phyloP scores from a whole-genome alignment of 352 stramenopile species.

The Phytophthora tubulina region DNA sequence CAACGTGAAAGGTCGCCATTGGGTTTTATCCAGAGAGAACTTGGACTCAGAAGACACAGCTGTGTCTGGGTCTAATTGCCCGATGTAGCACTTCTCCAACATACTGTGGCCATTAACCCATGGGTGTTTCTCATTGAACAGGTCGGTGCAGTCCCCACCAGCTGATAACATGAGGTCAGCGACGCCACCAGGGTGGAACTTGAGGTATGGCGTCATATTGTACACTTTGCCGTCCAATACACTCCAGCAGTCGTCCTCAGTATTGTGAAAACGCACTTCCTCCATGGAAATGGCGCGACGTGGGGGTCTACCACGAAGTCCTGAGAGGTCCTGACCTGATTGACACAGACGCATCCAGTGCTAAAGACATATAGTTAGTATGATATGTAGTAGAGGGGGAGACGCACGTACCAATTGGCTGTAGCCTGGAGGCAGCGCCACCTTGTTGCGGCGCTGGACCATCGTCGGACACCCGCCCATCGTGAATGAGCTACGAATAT shows the following conservation, averaged over 20 bases:
- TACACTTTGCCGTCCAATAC: conserved; percentile 94
- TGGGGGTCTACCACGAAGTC: conserved; percentile 64
- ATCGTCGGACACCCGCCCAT: conserved; percentile 70
- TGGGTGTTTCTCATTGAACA: conserved; percentile 98
- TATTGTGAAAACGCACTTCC: conserved; percentile 91
- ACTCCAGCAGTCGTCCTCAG: conserved; percentile 94
- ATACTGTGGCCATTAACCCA: conserved; percentile 95
- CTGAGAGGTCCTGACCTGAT: conserved; percentile 87
- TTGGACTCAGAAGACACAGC: conserved; percentile 39
- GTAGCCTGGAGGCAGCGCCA: conserved; percentile 90
- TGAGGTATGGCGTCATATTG: conserved; percentile 97
- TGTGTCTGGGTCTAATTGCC: conserved; percentile 67
- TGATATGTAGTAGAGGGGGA: not conserved
- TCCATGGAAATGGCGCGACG: conserved; percentile 75
- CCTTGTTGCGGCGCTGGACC: conserved; percentile 77
- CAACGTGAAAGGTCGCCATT: conserved; percentile 78
- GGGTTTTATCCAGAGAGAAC: conserved; percentile 66
- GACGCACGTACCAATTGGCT: conserved; percentile 81
- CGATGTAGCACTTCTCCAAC: conserved; percentile 90
- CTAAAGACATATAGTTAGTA: conserved; percentile 38
- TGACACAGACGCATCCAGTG: conserved; percentile 94
- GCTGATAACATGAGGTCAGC: conserved; percentile 92
- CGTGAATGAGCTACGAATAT: not conserved
- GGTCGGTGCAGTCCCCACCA: conserved; percentile 94
- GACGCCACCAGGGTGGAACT: conserved; percentile 97